Conservation (phyloP, 1,139 yeast genomes). For the Magnusiomyces suaveolens region DNA sequence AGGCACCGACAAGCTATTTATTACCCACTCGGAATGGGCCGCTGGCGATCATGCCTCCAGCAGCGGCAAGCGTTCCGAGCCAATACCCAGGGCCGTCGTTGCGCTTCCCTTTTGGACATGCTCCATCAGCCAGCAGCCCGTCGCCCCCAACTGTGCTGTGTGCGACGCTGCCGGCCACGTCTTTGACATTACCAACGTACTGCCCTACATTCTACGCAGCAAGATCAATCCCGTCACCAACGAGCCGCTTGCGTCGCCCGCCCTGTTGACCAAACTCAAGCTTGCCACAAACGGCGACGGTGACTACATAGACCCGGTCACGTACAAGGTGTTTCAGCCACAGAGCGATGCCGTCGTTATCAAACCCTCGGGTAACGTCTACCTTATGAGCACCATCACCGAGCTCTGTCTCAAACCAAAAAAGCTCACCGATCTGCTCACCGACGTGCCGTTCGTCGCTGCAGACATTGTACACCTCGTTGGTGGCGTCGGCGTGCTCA, state of each 20-base stretch:
- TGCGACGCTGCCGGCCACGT: slow-evolving; percentile 29
- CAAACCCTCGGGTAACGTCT: slow-evolving; percentile 30
- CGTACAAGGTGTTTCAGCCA: slow-evolving; percentile 28
- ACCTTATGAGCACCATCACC: slow-evolving; percentile 27
- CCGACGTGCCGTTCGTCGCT: slow-evolving; percentile 27
- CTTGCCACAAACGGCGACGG: slow-evolving; percentile 26
- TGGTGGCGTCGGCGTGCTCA: slow-evolving; percentile 24
- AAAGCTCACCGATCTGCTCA: slow-evolving; percentile 29
- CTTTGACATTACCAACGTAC: slow-evolving; percentile 29
- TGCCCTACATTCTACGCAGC: slow-evolving; percentile 28
- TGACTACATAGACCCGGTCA: slow-evolving; percentile 30
- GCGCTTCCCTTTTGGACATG: slow-evolving; percentile 33
- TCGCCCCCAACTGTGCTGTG: slow-evolving; percentile 26
- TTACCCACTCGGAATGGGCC: slow-evolving; percentile 33
- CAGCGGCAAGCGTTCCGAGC: slow-evolving; percentile 20
- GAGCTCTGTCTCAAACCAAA: slow-evolving; percentile 28
- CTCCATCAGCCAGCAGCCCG: slow-evolving; percentile 30
- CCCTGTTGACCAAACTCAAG: slow-evolving; percentile 25
- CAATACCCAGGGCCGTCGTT: slow-evolving; percentile 13
- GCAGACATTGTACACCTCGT: slow-evolving; percentile 26
- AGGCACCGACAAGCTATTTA: slow-evolving; percentile 32
- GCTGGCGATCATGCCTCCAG: slow-evolving; percentile 27
- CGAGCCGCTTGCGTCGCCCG: slow-evolving; percentile 19
- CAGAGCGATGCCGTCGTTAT: slow-evolving; percentile 29
- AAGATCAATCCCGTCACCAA: slow-evolving; percentile 30